Evolutionary conservation across 2,329 filamentous ascomycete genomes (phyloP).

Genomic region (Chaetoscypha palmicola): DNA sequence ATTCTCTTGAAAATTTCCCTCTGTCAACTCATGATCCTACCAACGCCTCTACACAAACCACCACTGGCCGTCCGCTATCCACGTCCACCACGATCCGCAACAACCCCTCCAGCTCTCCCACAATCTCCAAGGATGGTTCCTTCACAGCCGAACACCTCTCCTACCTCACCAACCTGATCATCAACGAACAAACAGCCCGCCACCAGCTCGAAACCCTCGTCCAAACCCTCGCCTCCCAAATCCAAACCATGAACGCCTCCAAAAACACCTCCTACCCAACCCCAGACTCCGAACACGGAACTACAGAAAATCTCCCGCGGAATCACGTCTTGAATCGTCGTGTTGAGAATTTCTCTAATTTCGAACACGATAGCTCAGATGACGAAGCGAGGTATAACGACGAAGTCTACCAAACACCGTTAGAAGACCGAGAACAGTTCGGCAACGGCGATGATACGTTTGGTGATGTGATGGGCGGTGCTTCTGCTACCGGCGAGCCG

Average conservation of each 20-base stretch:
- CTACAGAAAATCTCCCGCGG: conserved; percentile 4
- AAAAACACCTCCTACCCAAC: conserved; percentile 13
- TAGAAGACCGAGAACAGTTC: conserved; percentile 42
- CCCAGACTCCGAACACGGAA: conserved; percentile 7
- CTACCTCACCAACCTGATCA: conserved; percentile 44
- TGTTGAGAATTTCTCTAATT: conserved; percentile 17
- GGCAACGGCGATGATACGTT: conserved; percentile 35
- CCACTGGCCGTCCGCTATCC: conserved; percentile 24
- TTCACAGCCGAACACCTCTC: conserved; percentile 41
- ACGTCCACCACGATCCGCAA: conserved; percentile 29
- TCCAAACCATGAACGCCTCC: conserved; percentile 13
- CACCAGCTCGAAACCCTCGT: conserved; percentile 51
- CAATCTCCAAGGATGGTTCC: conserved; percentile 23
- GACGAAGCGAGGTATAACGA: conserved; percentile 31
- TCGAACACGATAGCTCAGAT: conserved; percentile 28
- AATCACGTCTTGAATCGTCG: background rate
- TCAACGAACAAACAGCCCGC: conserved; percentile 50
- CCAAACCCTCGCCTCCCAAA: conserved; percentile 36
- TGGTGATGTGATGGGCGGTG: conserved; percentile 31
- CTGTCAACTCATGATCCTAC: conserved; percentile 9
- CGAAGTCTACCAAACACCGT: conserved; percentile 46
- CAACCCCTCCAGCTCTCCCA: conserved; percentile 24
- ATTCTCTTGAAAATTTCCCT: conserved; percentile 18
- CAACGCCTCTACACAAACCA: conserved; percentile 8
- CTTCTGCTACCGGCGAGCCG: conserved; percentile 3